A percentile compares a stretch with the other conserved stretches of the same genome.
These are phyloP conservation scores for Kodamaea ohmeri DNA, from an alignment of 1,139 yeast species.

Conservation along the genomic window DNA sequence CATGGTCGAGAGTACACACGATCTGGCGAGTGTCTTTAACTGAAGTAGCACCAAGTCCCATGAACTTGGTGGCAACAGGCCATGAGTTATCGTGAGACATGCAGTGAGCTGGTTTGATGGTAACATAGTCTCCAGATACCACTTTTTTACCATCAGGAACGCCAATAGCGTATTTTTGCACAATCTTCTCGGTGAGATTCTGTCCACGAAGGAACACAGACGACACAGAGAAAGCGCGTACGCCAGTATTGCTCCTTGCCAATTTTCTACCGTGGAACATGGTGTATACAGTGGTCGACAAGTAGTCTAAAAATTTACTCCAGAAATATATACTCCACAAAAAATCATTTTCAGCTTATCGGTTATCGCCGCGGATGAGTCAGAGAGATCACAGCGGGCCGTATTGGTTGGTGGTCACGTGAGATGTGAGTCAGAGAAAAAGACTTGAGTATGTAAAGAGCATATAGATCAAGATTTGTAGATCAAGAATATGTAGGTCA, in stretches of 20 bases:
- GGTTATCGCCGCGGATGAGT: slow-evolving; percentile 7
- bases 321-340: slow-evolving; percentile 3
- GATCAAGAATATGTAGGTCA: no score
- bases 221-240: slow-evolving; percentile 6
- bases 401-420: slow-evolving; percentile 7
- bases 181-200: slow-evolving; percentile 91
- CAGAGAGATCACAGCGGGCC: slow-evolving; percentile 5
- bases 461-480: no score
- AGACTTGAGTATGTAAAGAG: no score
- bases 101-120: slow-evolving; percentile 93
- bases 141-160: slow-evolving; percentile 68
- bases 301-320: no score
- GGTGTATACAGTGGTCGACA: neutral
- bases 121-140: slow-evolving; percentile 88
- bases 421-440: slow-evolving; percentile 3
- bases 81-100: slow-evolving; percentile 99
- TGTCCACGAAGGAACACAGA: slow-evolving; percentile 46
- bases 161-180: slow-evolving; percentile 88
- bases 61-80: slow-evolving; percentile 97
- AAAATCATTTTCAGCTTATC: neutral
- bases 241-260: slow-evolving; percentile 2
- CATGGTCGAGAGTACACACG: slow-evolving; percentile 95
- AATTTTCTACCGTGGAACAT: slow-evolving; percentile 2
- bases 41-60: slow-evolving; percentile 85
- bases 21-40: slow-evolving; percentile 86